Conservation (phyloP, 176 grass and related monocot species). For the Metroxylon sagu region DNA sequence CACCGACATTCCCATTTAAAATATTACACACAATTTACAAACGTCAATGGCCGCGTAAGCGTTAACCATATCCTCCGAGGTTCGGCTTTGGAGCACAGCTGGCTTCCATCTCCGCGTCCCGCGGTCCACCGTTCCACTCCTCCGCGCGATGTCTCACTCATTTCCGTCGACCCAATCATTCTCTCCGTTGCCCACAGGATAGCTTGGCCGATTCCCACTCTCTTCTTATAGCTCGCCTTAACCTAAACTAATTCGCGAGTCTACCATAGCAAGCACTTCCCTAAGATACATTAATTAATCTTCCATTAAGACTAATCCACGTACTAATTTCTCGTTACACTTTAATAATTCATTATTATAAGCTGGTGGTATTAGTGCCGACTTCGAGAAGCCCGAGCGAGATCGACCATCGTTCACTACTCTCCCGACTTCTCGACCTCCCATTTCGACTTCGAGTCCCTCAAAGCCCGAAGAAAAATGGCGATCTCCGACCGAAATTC, state of each 20-base stretch:
- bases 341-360: no score
- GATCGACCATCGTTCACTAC: neutral
- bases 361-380: no score
- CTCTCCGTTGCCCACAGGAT: no score
- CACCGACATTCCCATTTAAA: neutral
- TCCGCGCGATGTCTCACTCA: neutral
- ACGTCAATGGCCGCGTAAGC: no score
- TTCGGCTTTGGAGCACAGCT: neutral
- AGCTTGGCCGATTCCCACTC: neutral
- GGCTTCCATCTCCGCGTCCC: neutral
- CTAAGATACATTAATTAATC: no score
- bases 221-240: neutral
- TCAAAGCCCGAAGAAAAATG: slow-evolving; percentile 23
- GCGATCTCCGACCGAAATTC: neutral
- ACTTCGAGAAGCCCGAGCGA: no score
- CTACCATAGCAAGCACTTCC: no score
- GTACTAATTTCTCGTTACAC: no score
- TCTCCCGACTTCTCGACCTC: neutral
- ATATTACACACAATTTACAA: neutral
- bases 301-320: no score
- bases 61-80: neutral
- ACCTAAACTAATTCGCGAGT: no score
- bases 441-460: neutral
- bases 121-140: neutral
- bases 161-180: neutral